Evolutionary conservation across 176 grass and related monocot species (phyloP), one percentile per base, ranked within the genome.

Genomic region (Eragrostis curvula): DNA sequence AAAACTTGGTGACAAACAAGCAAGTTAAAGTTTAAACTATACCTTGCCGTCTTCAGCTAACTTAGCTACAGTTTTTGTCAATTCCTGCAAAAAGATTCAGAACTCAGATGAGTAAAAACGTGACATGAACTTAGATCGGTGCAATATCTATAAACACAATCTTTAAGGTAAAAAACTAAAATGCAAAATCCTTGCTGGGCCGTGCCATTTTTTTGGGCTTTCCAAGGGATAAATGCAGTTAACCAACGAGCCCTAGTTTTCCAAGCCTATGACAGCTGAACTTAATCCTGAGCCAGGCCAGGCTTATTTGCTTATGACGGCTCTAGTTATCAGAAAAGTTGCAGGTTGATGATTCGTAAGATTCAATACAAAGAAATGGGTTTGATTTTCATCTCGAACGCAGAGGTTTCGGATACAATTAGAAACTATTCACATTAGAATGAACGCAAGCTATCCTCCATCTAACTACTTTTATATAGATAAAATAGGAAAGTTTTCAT

Each of bases 21-120:
- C 3, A 78, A 1, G 27, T 59, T 42, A 81, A 74, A 57, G 14
- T 71, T 83, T 18, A 32, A 17, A 15, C 6, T 43, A 48, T 93
- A 99, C 93, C 93, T 96, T 99, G 85, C 91, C 93, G 83, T 99
- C 96, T 88, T 99, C 96, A 47, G 96, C 84, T 81, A 96, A 85
- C 82, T 96, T 97, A 32, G 85, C 84, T 58, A 99, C 93, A 66
- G 87, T 90, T 84, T 99, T 99, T 49, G 93, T 44, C 76, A 99
- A 86, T 64, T 96, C 91, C 96, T 99, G 89, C 67, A 87, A 20
- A 24, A 32, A 85, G 86, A 85, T 55, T 43, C 25, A 74, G 24
- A 85, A 85, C 28, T 79, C 57, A 89, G 30, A 78, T 74, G 39
- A 21, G 24, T 16, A 47, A 53, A 3, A 42, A 69, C 72, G 58